Evolutionary conservation across 208 protist genomes (phyloP), one percentile per base, ranked within the genome.

Genomic region (Entamoeba invadens): DNA sequence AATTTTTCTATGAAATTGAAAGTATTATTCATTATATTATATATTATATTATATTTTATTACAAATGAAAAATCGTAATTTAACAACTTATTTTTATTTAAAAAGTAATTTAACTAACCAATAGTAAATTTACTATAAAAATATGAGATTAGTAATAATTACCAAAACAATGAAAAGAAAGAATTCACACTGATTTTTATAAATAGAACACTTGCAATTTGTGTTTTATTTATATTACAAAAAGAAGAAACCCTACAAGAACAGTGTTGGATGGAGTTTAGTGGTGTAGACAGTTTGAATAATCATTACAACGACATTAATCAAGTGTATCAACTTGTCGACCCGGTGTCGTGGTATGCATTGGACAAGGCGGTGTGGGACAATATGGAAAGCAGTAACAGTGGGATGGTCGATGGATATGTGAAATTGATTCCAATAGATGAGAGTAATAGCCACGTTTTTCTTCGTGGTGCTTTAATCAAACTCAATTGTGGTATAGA

Each of bases 321-420:
- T 42, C 31, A 77, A 77, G 57, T 77, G 10, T 77, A 77, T 77
- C 25, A 77, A 31, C 18, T 77, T n/a, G 57, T 77, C 38, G 38
- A 77, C 38, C 25, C 25, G 38, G 38, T 42, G 10, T 44, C n/a
- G 14, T 92, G 92, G 46, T 93, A 93, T 68, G 5, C 50, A 44
- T 21, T 44, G 25, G n/a, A 45, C 42, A n/a, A 38, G 45, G 5
- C 50, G 10, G 46, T 45, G 14, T 93, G 92, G 92, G n/a, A 72
- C 31, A 44, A 31, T 44, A 35, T 44, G 21, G 46, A 51, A 44
- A 42, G 45, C 72, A 68, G 45, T 44, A 21, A 93, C 31, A 46
- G 42, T 45, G 92, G 92, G 45, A 93, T 93, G 92, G 31, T 93
- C 45, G 92, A 50, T 44, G 92, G 92, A 35, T 92, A 47, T 92